Evolutionary conservation across 2,329 filamentous ascomycete species (phyloP).

Genomic region (Colletotrichum euphorbiae): DNA sequence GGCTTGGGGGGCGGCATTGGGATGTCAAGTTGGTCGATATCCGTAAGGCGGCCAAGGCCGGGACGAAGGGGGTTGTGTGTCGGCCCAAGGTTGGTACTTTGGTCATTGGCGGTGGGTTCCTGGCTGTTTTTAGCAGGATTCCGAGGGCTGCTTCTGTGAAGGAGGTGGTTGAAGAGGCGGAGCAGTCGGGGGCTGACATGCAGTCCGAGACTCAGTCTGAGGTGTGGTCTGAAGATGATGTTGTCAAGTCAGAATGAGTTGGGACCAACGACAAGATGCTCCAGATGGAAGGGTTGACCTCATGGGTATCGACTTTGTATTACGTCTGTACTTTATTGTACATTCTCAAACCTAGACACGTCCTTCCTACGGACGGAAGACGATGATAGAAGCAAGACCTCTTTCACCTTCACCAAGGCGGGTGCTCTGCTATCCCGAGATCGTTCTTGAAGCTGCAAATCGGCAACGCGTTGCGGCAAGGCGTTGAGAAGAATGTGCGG

Average conservation of each 20-base stretch:
- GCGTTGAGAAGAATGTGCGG: too few relatives aligned
- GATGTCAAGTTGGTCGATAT: slow-evolving; percentile 65
- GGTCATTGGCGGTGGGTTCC: slow-evolving; percentile 55
- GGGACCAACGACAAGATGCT: too few relatives aligned
- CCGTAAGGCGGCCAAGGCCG: slow-evolving; percentile 40
- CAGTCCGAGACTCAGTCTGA: neutral
- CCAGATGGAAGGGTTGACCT: too few relatives aligned
- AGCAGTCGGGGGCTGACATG: neutral
- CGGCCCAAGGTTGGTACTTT: slow-evolving; percentile 56
- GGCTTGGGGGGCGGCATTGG: slow-evolving; percentile 69
- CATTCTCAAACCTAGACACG: too few relatives aligned
- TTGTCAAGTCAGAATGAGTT: neutral
- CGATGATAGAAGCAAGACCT: too few relatives aligned
- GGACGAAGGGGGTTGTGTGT: slow-evolving; percentile 51
- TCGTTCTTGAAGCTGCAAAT: too few relatives aligned
- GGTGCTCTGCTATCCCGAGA: too few relatives aligned
- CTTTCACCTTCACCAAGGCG: too few relatives aligned
- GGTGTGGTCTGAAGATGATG: neutral
- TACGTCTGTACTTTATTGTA: too few relatives aligned
- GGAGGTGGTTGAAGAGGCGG: neutral
- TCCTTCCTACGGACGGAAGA: too few relatives aligned
- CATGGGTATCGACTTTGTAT: too few relatives aligned
- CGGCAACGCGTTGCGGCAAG: too few relatives aligned
- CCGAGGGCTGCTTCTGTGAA: neutral
- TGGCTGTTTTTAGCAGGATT: slow-evolving; percentile 48